A percentile compares a stretch with the other conserved stretches of the same genome.
phyloP scores from a whole-genome alignment of 768 basidiomycete species.

The Pilatotrama ljubarskyi region DNA sequence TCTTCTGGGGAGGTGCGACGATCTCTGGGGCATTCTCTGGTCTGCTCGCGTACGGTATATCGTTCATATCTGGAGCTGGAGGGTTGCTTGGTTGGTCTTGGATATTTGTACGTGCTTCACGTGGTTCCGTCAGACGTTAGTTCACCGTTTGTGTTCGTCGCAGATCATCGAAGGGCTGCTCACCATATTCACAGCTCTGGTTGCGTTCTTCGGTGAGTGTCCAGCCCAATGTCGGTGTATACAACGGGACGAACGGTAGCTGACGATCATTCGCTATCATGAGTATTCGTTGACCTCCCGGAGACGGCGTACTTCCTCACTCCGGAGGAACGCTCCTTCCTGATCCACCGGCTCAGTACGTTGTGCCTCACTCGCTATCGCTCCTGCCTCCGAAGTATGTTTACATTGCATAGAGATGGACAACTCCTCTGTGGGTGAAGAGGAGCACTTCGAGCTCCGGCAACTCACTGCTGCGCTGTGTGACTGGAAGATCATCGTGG shows the following conservation, averaged over 20 bases:
- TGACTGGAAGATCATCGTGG: constrained; percentile 70
- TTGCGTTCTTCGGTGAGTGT: constrained; percentile 52
- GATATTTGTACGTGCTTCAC: constrained; percentile 29
- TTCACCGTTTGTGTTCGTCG: no score
- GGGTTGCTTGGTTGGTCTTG: constrained; percentile 33
- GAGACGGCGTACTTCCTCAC: constrained; percentile 58
- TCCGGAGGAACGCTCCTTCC: constrained; percentile 53
- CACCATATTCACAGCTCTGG: constrained; percentile 54
- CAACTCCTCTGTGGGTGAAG: constrained; percentile 56
- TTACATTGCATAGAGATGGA: constrained; percentile 49
- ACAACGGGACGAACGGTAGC: no score
- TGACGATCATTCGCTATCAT: no score
- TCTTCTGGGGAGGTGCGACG: constrained; percentile 30
- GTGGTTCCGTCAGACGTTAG: background rate
- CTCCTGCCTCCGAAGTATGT: no score
- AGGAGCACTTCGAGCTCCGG: constrained; percentile 54
- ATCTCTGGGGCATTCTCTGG: constrained; percentile 27
- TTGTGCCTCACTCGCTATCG: no score
- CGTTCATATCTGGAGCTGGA: constrained; percentile 33
- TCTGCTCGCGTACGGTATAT: constrained; percentile 36
- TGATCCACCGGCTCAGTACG: constrained; percentile 58
- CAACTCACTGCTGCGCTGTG: constrained; percentile 54
- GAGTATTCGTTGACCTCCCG: constrained; percentile 66
- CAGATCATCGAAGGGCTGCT: constrained; percentile 64
- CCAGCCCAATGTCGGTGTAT: no score